phyloP scores from a whole-genome alignment of 2,329 filamentous ascomycete genomes.

The Ophiostoma sp. region DNA sequence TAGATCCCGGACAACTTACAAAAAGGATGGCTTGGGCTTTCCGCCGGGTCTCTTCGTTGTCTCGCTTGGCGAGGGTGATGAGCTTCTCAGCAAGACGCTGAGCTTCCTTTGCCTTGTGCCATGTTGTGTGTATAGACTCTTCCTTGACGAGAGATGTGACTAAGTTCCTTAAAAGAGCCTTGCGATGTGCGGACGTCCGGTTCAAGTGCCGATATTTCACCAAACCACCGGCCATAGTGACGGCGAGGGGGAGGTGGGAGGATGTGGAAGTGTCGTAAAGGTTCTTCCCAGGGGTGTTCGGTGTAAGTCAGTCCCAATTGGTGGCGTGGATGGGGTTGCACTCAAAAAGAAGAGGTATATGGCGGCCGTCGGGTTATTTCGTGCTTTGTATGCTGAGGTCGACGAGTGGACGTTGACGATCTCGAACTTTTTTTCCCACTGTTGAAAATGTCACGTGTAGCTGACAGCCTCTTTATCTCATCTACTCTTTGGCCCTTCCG shows the following conservation, averaged over 20 bases:
- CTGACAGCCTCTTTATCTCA: too few relatives aligned
- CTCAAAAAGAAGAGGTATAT: neutral
- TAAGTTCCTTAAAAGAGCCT: constrained; percentile 89
- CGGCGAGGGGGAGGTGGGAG: constrained; percentile 9
- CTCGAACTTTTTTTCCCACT: constrained; percentile 22
- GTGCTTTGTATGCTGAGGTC: constrained; percentile 12
- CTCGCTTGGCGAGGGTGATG: constrained; percentile 87
- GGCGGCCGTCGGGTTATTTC: constrained; percentile 1
- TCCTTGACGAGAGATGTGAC: constrained; percentile 91
- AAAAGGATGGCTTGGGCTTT: constrained; percentile 78
- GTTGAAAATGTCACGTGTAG: constrained; percentile 16
- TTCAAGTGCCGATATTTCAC: constrained; percentile 85
- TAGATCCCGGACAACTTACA: constrained; percentile 48
- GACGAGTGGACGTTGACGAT: constrained; percentile 17
- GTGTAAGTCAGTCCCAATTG: neutral
- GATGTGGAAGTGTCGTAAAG: neutral
- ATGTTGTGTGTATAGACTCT: constrained; percentile 92
- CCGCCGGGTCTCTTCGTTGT: constrained; percentile 73
- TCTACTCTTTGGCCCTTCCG: too few relatives aligned
- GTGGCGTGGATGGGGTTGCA: neutral
- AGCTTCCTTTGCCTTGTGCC: constrained; percentile 94
- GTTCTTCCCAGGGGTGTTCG: neutral
- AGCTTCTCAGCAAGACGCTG: constrained; percentile 90
- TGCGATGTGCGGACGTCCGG: constrained; percentile 78
- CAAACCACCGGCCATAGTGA: constrained; percentile 73